Conservation (phyloP, 2,329 filamentous ascomycete species). For the Ascochyta fabae region DNA sequence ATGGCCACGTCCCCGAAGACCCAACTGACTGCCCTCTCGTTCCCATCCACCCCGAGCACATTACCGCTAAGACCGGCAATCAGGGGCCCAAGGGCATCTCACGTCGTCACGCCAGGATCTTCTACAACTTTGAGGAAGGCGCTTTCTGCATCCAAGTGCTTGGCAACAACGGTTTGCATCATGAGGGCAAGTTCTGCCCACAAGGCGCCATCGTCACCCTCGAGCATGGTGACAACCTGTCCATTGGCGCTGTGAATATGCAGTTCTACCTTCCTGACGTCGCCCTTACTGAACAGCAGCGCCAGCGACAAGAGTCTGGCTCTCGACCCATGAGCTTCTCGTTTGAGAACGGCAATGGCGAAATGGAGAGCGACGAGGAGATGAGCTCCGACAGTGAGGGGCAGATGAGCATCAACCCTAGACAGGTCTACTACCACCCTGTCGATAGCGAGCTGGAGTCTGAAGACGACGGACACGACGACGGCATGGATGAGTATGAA, state of each 20-base stretch:
- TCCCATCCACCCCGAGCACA: constrained; percentile 70
- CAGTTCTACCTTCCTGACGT: constrained; percentile 68
- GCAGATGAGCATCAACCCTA: constrained; percentile 42
- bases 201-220: constrained; percentile 53
- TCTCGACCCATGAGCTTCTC: constrained; percentile 73
- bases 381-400: constrained; percentile 43
- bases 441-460: constrained; percentile 35
- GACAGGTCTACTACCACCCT: constrained; percentile 42
- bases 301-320: constrained; percentile 58
- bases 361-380: constrained; percentile 58
- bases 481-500: constrained; percentile 48
- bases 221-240: constrained; percentile 69
- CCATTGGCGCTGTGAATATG: constrained; percentile 74
- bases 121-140: constrained; percentile 68
- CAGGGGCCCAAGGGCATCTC: constrained; percentile 77
- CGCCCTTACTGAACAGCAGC: constrained; percentile 57
- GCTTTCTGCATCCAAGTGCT: constrained; percentile 70
- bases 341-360: constrained; percentile 68
- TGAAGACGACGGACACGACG: constrained; percentile 37
- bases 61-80: constrained; percentile 51
- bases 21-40: constrained; percentile 69
- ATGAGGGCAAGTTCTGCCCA: constrained; percentile 34
- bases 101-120: constrained; percentile 74
- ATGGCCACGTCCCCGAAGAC: constrained; percentile 63
- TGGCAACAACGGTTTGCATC: constrained; percentile 69